Percentiles rank a stretch among this genome's conserved stretches.
These are phyloP conservation scores for Telfairia occidentalis DNA, from an alignment of 331 rosid genomes.

Conservation along the genomic window DNA sequence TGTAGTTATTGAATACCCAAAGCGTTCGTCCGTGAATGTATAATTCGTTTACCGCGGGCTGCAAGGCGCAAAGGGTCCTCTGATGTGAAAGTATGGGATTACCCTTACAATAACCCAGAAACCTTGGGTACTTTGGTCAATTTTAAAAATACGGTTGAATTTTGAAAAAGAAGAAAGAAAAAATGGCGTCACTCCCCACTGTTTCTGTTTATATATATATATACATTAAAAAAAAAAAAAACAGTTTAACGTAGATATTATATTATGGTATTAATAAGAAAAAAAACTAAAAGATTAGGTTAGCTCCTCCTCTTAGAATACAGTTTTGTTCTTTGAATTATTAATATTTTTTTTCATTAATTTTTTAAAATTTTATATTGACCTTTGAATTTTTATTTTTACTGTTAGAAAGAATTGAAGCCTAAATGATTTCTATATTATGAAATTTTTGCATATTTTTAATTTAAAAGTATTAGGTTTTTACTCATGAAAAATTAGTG, in stretches of 20 bases:
- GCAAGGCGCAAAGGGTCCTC: neutral
- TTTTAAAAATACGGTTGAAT: neutral
- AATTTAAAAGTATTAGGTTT: no score
- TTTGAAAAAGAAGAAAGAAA: no score
- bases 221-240: no score
- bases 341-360: neutral
- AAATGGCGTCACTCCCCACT: slow-evolving; percentile 4
- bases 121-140: neutral
- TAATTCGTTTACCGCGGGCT: neutral
- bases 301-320: no score
- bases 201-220: no score
- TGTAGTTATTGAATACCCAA: neutral
- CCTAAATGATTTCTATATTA: no score
- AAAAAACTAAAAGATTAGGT: no score
- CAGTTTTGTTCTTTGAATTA: no score
- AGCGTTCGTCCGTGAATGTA: slow-evolving; percentile 12
- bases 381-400: neutral
- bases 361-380: neutral
- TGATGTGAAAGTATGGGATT: slow-evolving; percentile 8
- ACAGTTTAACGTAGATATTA: neutral
- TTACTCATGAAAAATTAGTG: neutral
- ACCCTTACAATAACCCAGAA: neutral
- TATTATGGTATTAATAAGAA: neutral
- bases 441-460: neutral
- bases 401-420: no score